These are phyloP conservation scores for Polyporus tsugae DNA, from an alignment of 1,284 basidiomycete genomes.

Conservation along the genomic window DNA sequence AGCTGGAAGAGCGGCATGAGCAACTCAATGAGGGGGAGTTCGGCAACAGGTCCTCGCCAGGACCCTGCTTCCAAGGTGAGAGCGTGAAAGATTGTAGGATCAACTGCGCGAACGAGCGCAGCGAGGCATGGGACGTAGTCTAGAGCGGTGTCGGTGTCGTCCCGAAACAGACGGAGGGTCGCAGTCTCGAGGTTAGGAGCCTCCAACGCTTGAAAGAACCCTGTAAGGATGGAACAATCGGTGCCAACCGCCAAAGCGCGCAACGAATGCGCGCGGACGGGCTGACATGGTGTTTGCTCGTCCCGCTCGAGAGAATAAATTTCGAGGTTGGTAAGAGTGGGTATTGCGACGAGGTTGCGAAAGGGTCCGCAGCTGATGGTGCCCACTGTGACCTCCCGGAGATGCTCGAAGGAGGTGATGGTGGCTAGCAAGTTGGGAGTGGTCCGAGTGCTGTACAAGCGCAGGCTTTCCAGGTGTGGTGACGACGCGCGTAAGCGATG, in stretches of 20 bases:
- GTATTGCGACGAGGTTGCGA: slow-evolving; percentile 1
- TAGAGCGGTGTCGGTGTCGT: not conserved
- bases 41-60: not conserved
- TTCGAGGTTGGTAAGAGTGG: not conserved
- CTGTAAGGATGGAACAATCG: not conserved
- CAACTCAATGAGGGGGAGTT: not conserved
- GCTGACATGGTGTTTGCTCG: not conserved
- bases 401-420: not conserved
- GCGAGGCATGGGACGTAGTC: slow-evolving; percentile 1
- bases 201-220: not conserved
- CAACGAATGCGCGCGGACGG: not conserved
- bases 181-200: not conserved
- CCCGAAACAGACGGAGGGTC: not conserved
- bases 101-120: not conserved
- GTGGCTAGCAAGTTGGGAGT: not conserved
- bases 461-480: not conserved
- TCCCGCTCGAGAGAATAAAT: not conserved
- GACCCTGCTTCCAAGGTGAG: not conserved
- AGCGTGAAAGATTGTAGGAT: not conserved
- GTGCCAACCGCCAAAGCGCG: not conserved
- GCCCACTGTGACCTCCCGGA: not conserved
- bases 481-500: not conserved
- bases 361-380: not conserved
- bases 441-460: not conserved
- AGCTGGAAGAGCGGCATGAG: slow-evolving; percentile 1